Evolutionary conservation across 192 early-diverging fungal genomes (phyloP), one percentile per base, ranked within the genome.

Genomic region (Diversispora eburnea): DNA sequence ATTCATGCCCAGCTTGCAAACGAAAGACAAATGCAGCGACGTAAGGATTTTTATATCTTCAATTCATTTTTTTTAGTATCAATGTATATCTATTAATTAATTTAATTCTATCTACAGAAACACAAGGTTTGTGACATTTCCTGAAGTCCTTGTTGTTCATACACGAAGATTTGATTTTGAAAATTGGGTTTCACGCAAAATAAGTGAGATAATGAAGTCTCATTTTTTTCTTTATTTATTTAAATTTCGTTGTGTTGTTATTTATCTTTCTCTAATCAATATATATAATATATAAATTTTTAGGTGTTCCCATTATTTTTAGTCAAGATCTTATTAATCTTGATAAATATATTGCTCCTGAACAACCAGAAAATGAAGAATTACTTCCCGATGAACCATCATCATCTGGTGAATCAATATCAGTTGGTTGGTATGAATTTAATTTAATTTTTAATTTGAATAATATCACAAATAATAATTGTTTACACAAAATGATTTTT

Each of bases 121-220:
- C 9, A 84, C 80, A 12, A 77, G 82, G 41, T 94, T 94, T 75
- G 82, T 81, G 4, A 88, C 90, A 0, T 97, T 95, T 76, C 91
- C 88, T 73, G 88, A 87, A 77, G 83, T 85, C 58, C 83, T 92
- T 64, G 91, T 86, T 7, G 81, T 89, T 79, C 92, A 90, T 49
- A 88, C 83, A 76, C 83, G 82, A 66, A 88, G 88, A 72, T 95
- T 90, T 79, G 89, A 85, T 71, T 84, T 84, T 75, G 92, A 88
- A 75, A 91, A 89, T 83, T 95, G 88, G 92, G 96, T 92, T 73
- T 94, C 86, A 64, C 84, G 79, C 69, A 88, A 90, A 70, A 75
- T 88, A 47, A 76, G 86, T 89, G 78, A 70, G 72, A 46, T 4
- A 22, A 9, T 58, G n/a, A 47, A 62, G 25, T 33, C 25, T 33